Base-by-base conservation (phyloP, 2,329 filamentous ascomycete species). In the Ceratocystis destructans region DNA sequence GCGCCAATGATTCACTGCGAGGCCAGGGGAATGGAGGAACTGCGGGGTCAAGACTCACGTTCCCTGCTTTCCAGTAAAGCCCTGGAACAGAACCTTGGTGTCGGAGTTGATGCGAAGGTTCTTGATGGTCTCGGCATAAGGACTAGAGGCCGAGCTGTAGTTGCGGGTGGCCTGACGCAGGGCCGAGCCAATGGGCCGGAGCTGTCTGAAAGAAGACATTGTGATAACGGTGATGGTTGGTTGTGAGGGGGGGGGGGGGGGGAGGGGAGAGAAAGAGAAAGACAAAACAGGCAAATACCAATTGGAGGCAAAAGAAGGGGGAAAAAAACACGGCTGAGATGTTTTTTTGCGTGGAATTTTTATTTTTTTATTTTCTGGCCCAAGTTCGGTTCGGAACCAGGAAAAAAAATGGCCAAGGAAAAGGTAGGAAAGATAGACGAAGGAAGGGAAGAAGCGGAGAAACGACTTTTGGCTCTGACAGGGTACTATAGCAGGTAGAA, bases 31-130 rank as follows among this genome's bases (percentile, higher is more conserved):
- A 63, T 64, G 28, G 7, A 37, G 17, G n/a, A 17, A 25, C n/a
- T 50, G 22, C 33, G 20, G 17, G 33, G 28, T 15, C 17, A 22
- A 53, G 15, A 87, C 87, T 79, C 77, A 91, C 88, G 88, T 93
- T 87, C 90, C 90, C 83, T 96, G 91, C 83, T 90, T 94, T 76
- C 93, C 93, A 67, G 93, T 97, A 78, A 97, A 97, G 72, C 94
- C 94, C 81, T 99, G 94, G 82, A 85, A 97, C 74, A 97, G 81
- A 71, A 99, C 90, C 81, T 94, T 95, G 73, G 94, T 99, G 72
- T 96, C 87, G 76, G 81, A 76, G 78, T 91, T 96, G 82, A 97
- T 92, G 79, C 90, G 88, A 74, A 97, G 85, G 82, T 97, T 97
- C 74, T 87, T 80, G 75, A 87, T 81, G 68, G 89, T 93, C 73